Evolutionary conservation across 2,329 filamentous ascomycete genomes (phyloP).

Genomic region (Colletotrichum sp.): DNA sequence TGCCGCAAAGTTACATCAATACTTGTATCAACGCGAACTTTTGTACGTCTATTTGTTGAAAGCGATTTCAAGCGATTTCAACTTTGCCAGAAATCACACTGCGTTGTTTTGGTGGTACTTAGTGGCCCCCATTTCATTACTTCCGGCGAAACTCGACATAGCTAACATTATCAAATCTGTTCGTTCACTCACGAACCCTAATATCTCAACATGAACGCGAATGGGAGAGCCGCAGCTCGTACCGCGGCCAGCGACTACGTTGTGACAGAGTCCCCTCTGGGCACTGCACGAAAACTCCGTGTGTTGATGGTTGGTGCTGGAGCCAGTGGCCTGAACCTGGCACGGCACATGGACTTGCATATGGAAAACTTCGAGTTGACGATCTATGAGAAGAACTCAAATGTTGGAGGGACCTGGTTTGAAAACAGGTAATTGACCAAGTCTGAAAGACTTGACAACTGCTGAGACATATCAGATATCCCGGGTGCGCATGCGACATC

Average conservation of each 20-base stretch:
- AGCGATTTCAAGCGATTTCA: background rate
- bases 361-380: constrained; percentile 35
- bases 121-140: fast-evolving
- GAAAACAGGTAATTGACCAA: constrained; percentile 18
- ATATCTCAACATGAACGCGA: background rate
- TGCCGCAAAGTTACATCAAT: background rate
- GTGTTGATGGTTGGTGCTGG: background rate
- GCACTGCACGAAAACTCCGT: background rate
- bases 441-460: background rate
- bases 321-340: background rate
- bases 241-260: background rate
- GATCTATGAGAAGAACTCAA: constrained; percentile 29
- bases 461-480: constrained; percentile 9
- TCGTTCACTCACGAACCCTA: background rate
- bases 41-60: background rate
- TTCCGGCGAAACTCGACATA: background rate
- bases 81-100: fast-evolving
- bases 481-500: constrained; percentile 25
- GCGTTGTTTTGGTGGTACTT: background rate
- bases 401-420: constrained; percentile 27
- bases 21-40: background rate
- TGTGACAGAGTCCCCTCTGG: background rate
- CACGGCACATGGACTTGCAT: background rate
- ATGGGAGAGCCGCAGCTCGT: fast-evolving
- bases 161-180: background rate